phyloP scores from a whole-genome alignment of 805 yeast genomes.

The Candida germanica region DNA sequence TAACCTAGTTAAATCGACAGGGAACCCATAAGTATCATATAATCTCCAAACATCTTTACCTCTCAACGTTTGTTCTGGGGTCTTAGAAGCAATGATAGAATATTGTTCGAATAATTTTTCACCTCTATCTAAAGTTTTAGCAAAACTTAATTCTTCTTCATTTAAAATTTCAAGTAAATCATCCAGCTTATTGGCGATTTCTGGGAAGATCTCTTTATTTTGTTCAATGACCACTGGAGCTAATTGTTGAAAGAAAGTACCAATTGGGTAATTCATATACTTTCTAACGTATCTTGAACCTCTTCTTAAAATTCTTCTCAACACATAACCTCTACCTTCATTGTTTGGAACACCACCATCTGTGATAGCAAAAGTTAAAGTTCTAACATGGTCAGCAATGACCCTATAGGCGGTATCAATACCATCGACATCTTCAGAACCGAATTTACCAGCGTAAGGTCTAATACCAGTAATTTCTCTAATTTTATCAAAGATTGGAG shows the following conservation, averaged over 20 bases:
- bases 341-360: conserved; percentile 99
- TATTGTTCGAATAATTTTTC: conserved; percentile 94
- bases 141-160: conserved; percentile 94
- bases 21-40: conserved; percentile 98
- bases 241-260: conserved; percentile 85
- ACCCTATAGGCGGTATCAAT: conserved; percentile 98
- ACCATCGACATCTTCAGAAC: conserved; percentile 89
- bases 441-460: conserved; percentile 89
- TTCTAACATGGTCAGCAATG: conserved; percentile 96
- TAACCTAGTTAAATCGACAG: conserved; percentile 93
- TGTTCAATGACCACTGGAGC: conserved; percentile 92
- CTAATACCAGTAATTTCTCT: conserved; percentile 93
- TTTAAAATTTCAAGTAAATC: conserved; percentile 85
- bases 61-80: conserved; percentile 70
- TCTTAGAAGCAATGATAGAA: conserved; percentile 75
- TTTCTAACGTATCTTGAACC: conserved; percentile 97
- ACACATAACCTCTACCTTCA: conserved; percentile 98
- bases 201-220: conserved; percentile 88
- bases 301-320: conserved; percentile 95
- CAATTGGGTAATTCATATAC: conserved; percentile 93
- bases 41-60: conserved; percentile 98
- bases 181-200: conserved; percentile 65
- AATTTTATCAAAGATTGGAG: conserved; percentile 80
- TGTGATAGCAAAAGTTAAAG: conserved; percentile 90
- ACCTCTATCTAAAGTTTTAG: conserved; percentile 96